Percentiles rank a stretch among this genome's conserved stretches.
phyloP scores from a whole-genome alignment of 495 filamentous ascomycete species.

The Neurospora africana region DNA sequence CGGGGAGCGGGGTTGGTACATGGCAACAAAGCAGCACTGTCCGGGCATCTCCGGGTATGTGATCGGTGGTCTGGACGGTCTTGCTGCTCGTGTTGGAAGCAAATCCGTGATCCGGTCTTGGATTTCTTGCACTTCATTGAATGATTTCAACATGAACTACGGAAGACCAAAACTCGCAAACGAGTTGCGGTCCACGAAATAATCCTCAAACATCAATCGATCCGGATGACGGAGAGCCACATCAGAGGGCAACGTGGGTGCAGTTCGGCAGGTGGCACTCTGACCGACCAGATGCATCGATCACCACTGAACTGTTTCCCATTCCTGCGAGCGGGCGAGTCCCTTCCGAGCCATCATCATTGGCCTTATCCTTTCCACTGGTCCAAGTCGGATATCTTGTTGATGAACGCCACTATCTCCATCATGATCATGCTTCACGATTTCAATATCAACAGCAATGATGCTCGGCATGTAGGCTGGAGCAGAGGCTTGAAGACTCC shows the following conservation, averaged over 20 bases:
- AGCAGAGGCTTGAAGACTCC: background rate
- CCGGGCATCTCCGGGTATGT: background rate
- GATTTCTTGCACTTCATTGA: background rate
- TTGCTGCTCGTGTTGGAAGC: background rate
- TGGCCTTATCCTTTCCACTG: background rate
- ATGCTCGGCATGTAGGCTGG: background rate
- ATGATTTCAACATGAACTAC: background rate
- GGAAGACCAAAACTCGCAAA: background rate
- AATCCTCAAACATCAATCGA: background rate
- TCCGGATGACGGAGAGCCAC: background rate
- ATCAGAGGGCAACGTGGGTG: background rate
- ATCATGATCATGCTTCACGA: background rate
- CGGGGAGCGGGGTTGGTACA: background rate
- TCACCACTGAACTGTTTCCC: background rate
- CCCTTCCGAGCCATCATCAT: background rate
- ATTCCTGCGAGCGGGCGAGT: background rate
- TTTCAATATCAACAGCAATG: background rate
- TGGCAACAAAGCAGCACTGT: background rate
- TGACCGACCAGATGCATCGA: background rate
- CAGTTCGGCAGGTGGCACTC: background rate
- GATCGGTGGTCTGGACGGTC: background rate
- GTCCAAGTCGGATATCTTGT: background rate
- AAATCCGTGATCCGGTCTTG: background rate
- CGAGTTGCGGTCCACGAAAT: background rate
- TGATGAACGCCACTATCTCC: background rate